Evolutionary conservation across 176 grass and related monocot genomes (phyloP).

Genomic region (Oryza officinalis): DNA sequence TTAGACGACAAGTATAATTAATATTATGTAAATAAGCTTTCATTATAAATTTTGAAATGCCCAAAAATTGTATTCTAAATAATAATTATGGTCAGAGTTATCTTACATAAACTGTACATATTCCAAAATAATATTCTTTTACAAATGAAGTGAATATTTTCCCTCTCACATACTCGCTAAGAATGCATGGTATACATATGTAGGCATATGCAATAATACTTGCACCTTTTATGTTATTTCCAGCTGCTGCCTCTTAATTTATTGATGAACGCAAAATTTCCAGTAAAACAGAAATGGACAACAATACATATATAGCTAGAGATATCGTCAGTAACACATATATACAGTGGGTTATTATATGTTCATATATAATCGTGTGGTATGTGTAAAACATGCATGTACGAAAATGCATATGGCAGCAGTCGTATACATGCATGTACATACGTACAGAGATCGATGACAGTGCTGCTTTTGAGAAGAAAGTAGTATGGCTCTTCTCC

Average conservation of each 20-base stretch:
- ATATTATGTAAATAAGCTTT: not conserved
- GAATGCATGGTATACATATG: too few relatives aligned
- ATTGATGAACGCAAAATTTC: not conserved
- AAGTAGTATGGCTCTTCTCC: slow-evolving; percentile 36
- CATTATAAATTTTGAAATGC: not conserved
- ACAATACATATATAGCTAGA: too few relatives aligned
- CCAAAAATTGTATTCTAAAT: not conserved
- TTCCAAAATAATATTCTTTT: not conserved
- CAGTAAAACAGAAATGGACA: not conserved
- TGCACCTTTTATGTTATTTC: not conserved
- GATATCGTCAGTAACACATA: too few relatives aligned
- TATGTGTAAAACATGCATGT: not conserved
- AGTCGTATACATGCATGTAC: not conserved
- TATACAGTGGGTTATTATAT: too few relatives aligned
- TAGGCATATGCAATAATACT: too few relatives aligned
- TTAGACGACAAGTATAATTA: not conserved
- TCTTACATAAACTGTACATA: not conserved
- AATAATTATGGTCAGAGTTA: too few relatives aligned
- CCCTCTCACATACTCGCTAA: not conserved
- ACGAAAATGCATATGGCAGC: not conserved
- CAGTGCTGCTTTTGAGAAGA: slow-evolving; percentile 46
- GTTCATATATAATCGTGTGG: too few relatives aligned
- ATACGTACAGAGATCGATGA: slow-evolving; percentile 11
- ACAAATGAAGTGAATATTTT: not conserved
- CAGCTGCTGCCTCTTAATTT: not conserved